Percentiles rank a stretch among this genome's conserved stretches.
Conservation (phyloP, 176 grass and related monocot genomes). For the Lolium rigidum region DNA sequence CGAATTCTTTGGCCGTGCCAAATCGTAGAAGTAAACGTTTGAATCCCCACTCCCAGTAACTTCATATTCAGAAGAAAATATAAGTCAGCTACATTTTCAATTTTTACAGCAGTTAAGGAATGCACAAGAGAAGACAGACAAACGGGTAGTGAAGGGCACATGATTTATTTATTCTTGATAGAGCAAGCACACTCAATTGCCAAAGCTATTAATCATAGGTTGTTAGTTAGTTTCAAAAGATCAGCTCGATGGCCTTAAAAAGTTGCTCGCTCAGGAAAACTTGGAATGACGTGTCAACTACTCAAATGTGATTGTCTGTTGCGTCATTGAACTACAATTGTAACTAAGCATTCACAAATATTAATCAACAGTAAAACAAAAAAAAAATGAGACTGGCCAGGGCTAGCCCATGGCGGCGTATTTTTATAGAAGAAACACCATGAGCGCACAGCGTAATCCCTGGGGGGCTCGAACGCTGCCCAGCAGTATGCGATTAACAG, state of each 20-base stretch:
- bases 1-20: slow-evolving; percentile 82
- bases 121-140: not conserved
- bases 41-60: slow-evolving; percentile 91
- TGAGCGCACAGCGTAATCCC: too few species aligned
- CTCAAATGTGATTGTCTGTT: not conserved
- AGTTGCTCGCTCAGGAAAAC: slow-evolving; percentile 2
- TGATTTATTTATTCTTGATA: slow-evolving; percentile 6
- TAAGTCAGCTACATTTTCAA: slow-evolving; percentile 22
- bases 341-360: not conserved
- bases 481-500: not conserved
- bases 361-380: not conserved
- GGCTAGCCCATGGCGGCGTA: too few species aligned
- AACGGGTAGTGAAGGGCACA: not conserved
- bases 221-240: slow-evolving; percentile 1
- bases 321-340: slow-evolving; percentile 20
- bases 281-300: not conserved
- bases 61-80: slow-evolving; percentile 53
- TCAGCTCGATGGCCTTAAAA: not conserved
- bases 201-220: not conserved
- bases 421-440: too few species aligned
- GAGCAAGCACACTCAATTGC: not conserved
- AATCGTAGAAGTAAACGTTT: slow-evolving; percentile 99
- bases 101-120: not conserved
- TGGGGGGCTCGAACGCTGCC: too few species aligned
- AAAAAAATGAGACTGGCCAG: too few species aligned